Evolutionary conservation across 768 basidiomycete species (phyloP).

Genomic region (Lactarius pseudohatsudake): DNA sequence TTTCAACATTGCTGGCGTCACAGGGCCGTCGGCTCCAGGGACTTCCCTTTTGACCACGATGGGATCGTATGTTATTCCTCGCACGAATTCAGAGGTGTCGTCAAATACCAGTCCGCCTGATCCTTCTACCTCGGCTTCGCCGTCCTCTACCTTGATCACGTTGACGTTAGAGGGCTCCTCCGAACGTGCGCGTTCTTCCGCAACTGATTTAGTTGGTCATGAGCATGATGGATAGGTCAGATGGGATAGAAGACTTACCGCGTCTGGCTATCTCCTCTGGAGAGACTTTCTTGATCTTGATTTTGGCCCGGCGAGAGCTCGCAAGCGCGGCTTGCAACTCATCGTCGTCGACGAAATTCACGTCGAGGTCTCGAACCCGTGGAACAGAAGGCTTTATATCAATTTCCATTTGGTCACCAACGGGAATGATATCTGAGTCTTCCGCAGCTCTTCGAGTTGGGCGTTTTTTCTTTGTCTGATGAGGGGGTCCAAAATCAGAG

Average conservation of each 20-base stretch:
- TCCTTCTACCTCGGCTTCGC: slow-evolving; percentile 48
- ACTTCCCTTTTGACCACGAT: slow-evolving; percentile 40
- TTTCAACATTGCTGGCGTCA: slow-evolving; percentile 16
- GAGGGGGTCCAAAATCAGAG: background rate
- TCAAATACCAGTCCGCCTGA: slow-evolving; percentile 79
- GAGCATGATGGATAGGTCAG: slow-evolving; percentile 11
- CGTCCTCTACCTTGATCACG: slow-evolving; percentile 48
- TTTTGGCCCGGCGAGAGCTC: slow-evolving; percentile 77
- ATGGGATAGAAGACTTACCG: slow-evolving; percentile 47
- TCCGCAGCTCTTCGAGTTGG: slow-evolving; percentile 62
- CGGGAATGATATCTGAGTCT: slow-evolving; percentile 48
- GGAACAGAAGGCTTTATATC: slow-evolving; percentile 72
- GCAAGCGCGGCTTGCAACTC: slow-evolving; percentile 94
- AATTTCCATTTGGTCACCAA: slow-evolving; percentile 70
- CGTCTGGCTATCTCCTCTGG: slow-evolving; percentile 81
- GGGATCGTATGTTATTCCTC: slow-evolving; percentile 72
- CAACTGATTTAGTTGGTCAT: slow-evolving; percentile 47
- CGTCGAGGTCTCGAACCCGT: slow-evolving; percentile 70
- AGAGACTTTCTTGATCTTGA: slow-evolving; percentile 72
- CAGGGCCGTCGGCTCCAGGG: slow-evolving; percentile 26
- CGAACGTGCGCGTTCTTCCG: slow-evolving; percentile 57
- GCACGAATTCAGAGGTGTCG: slow-evolving; percentile 95
- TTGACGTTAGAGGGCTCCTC: slow-evolving; percentile 43
- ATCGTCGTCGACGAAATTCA: slow-evolving; percentile 97
- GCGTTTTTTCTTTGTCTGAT: slow-evolving; percentile 91